Conservation (phyloP, 1,284 basidiomycete species). For the Sparassis latifolia region DNA sequence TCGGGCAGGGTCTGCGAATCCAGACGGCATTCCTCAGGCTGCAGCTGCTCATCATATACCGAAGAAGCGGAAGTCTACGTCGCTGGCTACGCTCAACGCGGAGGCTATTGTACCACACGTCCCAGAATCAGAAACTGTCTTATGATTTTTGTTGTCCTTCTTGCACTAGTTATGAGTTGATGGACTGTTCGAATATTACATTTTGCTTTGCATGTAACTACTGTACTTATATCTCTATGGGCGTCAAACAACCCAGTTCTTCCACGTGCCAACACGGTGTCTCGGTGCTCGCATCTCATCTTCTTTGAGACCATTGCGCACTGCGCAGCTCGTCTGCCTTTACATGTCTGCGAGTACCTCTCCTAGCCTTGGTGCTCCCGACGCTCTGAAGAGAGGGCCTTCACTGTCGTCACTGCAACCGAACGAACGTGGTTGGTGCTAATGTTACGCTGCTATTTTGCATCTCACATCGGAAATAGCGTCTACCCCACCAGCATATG, state of each 20-base stretch:
- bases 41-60: neutral
- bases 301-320: neutral
- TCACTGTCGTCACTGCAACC: constrained; percentile 15
- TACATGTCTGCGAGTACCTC: constrained; percentile 17
- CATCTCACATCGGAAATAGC: constrained; percentile 4
- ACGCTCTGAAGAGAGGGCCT: constrained; percentile 10
- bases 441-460: neutral
- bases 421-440: constrained; percentile 15
- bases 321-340: neutral
- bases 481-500: constrained; percentile 37
- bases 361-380: constrained; percentile 9
- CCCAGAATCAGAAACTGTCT: too few relatives aligned
- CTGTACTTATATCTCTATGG: too few relatives aligned
- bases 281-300: neutral
- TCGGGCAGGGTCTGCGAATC: constrained; percentile 10
- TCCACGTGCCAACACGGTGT: neutral
- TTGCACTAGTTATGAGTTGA: too few relatives aligned
- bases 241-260: too few relatives aligned
- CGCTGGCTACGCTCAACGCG: too few relatives aligned
- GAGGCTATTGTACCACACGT: too few relatives aligned
- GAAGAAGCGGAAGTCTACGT: constrained; percentile 6
- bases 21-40: constrained; percentile 6
- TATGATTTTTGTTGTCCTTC: too few relatives aligned
- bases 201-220: too few relatives aligned
- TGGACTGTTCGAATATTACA: too few relatives aligned